Evolutionary conservation across 371 early-diverging fungal genomes (phyloP).

Genomic region (Nosema bombycis): DNA sequence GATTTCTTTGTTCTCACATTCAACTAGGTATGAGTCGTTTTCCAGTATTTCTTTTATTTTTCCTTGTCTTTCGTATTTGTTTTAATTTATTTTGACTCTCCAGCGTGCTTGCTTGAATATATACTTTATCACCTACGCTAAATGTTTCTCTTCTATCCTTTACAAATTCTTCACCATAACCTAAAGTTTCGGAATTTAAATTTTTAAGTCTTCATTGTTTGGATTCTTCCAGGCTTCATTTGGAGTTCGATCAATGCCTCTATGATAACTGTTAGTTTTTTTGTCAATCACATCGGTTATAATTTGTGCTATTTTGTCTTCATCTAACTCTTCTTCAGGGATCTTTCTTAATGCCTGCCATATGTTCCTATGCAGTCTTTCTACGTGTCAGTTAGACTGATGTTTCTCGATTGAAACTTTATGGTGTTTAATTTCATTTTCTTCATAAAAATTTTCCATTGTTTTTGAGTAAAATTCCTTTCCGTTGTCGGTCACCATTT

Average conservation of each 20-base stretch:
- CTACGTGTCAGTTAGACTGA: not conserved
- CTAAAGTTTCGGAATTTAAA: not conserved
- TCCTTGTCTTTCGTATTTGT: slow-evolving; percentile 3
- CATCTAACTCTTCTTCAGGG: not conserved
- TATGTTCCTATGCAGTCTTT: slow-evolving; percentile 2
- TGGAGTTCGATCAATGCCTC: not conserved
- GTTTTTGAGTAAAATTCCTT: slow-evolving; percentile 4
- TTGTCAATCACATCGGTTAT: not conserved
- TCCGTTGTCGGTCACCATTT: slow-evolving; percentile 8
- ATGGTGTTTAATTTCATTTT: not conserved
- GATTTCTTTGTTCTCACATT: not conserved
- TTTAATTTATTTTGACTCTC: not conserved
- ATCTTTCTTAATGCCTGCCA: not conserved
- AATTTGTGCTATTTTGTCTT: not conserved
- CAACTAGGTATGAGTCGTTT: slow-evolving; percentile 10
- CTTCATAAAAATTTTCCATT: not conserved
- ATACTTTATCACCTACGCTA: slow-evolving; percentile 1
- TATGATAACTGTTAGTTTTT: not conserved
- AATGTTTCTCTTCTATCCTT: not conserved
- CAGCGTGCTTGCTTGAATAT: not conserved
- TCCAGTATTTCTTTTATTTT: not conserved
- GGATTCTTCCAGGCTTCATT: not conserved
- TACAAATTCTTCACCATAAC: slow-evolving; percentile 4
- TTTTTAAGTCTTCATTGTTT: not conserved
- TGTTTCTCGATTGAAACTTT: not conserved